Evolutionary conservation across 495 filamentous ascomycete genomes (phyloP).

Genomic region (Penicillium macrosclerotiorum): DNA sequence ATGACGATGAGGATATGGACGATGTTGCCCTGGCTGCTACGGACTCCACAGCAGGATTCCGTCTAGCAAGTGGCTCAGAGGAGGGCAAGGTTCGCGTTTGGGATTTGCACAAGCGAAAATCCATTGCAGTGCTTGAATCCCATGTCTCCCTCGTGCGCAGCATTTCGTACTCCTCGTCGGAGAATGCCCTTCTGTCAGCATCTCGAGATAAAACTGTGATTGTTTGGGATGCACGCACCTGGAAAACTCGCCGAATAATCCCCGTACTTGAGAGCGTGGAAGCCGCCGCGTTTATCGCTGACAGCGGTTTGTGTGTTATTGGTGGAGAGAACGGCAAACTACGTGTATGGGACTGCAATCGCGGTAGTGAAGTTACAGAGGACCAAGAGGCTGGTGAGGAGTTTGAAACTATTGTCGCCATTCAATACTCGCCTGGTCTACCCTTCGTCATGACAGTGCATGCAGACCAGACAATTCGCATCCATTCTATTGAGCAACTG

Average conservation of each 20-base stretch:
- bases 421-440: constrained; percentile 60
- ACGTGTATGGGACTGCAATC: constrained; percentile 76
- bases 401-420: constrained; percentile 71
- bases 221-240: constrained; percentile 80
- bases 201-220: constrained; percentile 92
- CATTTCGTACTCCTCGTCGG: constrained; percentile 71
- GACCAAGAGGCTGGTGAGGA: constrained; percentile 66
- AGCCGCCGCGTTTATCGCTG: constrained; percentile 71
- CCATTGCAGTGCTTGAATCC: constrained; percentile 76
- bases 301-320: constrained; percentile 69
- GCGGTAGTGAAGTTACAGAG: constrained; percentile 73
- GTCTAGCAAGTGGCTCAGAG: constrained; percentile 86
- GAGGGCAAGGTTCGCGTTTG: constrained; percentile 90
- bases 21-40: constrained; percentile 31
- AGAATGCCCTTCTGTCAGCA: constrained; percentile 79
- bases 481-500: constrained; percentile 60
- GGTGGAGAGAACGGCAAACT: constrained; percentile 83
- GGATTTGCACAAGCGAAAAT: constrained; percentile 80
- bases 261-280: constrained; percentile 85
- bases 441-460: constrained; percentile 79
- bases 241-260: constrained; percentile 80
- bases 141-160: constrained; percentile 90
- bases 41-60: constrained; percentile 56
- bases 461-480: constrained; percentile 77
- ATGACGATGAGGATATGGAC: constrained; percentile 43